Evolutionary conservation across 352 stramenopile genomes (phyloP), one percentile per base, ranked within the genome.

Genomic region (Phytophthora lateralis): DNA sequence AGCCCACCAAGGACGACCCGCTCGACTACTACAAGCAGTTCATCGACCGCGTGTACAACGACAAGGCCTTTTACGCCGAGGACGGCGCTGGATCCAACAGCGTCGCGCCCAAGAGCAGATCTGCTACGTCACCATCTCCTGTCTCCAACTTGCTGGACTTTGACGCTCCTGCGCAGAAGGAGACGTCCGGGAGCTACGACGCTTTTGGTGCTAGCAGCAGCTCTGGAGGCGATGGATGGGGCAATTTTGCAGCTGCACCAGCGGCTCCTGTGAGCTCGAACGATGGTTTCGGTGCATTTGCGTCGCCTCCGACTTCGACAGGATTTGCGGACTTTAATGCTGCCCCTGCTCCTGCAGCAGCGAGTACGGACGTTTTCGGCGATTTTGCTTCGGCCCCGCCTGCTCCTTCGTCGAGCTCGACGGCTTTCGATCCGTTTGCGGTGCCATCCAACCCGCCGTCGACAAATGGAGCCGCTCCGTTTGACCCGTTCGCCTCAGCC

Each of bases 21-120:
- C 54, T 95, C 20, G 84, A 93, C 66, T 89, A 92, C 63, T 95
- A 90, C 60, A 95, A 95, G 60, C 80, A 84, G 60, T 95, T 92
- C 50, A 90, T 95, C 60, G 81, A 93, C 65, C 75, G 74, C 37
- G 82, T 91, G 18, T 95, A 93, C 81, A 93, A 95, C 56, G 81
- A 92, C 45, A 75, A 78, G 45, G 78, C 71, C 34, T 95, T 91
- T 63, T 93, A 87, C 65, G 76, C 84, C 37, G 82, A 92, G 26
- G 45, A 75, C 42, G 73, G 63, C 1, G 35, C 32, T 8, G 32
- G 27, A 37, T 27, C 37, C 6, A 68, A 18, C 20, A 70, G 60
- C 8, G 6, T 55, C 9, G 34, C 46, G 3, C 46, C 34, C 20
- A 59, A 38, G 9, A 57, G 20, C 41, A 69, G 29, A n/a, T 5